Conservation (phyloP, 2,329 filamentous ascomycete species). For the Neocatenulostroma microsporum region DNA sequence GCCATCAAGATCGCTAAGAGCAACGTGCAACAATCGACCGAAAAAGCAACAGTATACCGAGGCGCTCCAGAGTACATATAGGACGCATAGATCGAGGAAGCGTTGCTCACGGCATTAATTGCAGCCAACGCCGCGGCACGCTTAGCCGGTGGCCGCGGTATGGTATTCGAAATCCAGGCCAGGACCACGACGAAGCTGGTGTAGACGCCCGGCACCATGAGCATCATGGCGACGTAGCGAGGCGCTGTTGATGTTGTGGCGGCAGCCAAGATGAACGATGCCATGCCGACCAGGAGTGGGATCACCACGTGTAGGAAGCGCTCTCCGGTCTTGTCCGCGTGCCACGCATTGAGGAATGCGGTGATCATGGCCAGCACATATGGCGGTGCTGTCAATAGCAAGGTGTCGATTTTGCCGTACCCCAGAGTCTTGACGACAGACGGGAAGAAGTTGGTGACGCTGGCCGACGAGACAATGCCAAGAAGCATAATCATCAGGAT, state of each 20-base stretch:
- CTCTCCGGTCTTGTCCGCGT: conserved; percentile 39
- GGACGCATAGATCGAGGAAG: conserved; percentile 54
- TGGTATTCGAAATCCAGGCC: conserved; percentile 69
- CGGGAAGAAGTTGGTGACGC: conserved; percentile 53
- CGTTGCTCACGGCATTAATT: conserved; percentile 67
- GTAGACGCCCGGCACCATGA: conserved; percentile 51
- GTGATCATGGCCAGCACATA: conserved; percentile 49
- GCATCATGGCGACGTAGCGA: conserved; percentile 49
- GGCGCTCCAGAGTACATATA: conserved; percentile 31
- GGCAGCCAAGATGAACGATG: conserved; percentile 49
- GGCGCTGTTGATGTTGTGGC: conserved; percentile 43
- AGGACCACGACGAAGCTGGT: conserved; percentile 51
- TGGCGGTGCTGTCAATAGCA: conserved; percentile 47
- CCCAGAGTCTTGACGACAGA: conserved; percentile 42
- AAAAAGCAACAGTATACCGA: conserved; percentile 23
- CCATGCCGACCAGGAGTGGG: conserved; percentile 44
- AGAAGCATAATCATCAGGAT: conserved; percentile 41
- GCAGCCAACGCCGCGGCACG: conserved; percentile 63
- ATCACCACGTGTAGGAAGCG: conserved; percentile 49
- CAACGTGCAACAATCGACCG: too few species aligned
- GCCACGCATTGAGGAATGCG: conserved; percentile 38
- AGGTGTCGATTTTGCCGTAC: conserved; percentile 37
- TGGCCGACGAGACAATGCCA: conserved; percentile 42
- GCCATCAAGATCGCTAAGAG: too few species aligned
- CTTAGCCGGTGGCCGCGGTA: conserved; percentile 69